phyloP scores from a whole-genome alignment of 192 early-diverging fungal species.

The Funneliformis mosseae region DNA sequence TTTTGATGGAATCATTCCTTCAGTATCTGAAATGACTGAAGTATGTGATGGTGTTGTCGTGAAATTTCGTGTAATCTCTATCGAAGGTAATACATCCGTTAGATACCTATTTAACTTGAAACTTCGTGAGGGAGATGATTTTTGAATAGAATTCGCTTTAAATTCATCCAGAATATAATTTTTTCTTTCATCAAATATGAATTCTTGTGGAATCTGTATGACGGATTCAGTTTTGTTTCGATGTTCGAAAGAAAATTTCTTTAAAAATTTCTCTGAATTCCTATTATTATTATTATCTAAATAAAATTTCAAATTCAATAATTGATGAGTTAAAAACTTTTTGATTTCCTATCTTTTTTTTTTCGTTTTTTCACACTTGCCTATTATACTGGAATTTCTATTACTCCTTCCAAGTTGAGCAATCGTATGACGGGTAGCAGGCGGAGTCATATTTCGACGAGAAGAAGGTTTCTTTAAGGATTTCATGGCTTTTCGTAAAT shows the following conservation, averaged over 20 bases:
- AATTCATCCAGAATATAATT: too few species aligned
- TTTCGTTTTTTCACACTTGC: neutral
- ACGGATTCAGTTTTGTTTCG: neutral
- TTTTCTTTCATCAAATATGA: neutral
- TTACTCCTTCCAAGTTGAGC: neutral
- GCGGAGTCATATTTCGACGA: neutral
- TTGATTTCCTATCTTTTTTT: too few species aligned
- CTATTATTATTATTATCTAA: too few species aligned
- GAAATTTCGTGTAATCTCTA: neutral
- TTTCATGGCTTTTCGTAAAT: neutral
- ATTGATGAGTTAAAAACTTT: too few species aligned
- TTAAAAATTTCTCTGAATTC: neutral
- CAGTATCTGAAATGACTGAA: neutral
- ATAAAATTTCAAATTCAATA: too few species aligned
- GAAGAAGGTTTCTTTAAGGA: neutral
- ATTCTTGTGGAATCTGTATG: neutral
- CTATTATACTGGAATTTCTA: neutral
- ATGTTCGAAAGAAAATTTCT: neutral
- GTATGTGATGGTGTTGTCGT: too few species aligned
- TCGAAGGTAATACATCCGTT: too few species aligned
- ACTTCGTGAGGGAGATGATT: too few species aligned
- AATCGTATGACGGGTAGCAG: too few species aligned
- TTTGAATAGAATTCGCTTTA: too few species aligned
- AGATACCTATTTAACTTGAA: too few species aligned
- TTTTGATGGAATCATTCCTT: too few species aligned